Base-by-base conservation (phyloP, 768 basidiomycete species). In the Suillus discolor region DNA sequence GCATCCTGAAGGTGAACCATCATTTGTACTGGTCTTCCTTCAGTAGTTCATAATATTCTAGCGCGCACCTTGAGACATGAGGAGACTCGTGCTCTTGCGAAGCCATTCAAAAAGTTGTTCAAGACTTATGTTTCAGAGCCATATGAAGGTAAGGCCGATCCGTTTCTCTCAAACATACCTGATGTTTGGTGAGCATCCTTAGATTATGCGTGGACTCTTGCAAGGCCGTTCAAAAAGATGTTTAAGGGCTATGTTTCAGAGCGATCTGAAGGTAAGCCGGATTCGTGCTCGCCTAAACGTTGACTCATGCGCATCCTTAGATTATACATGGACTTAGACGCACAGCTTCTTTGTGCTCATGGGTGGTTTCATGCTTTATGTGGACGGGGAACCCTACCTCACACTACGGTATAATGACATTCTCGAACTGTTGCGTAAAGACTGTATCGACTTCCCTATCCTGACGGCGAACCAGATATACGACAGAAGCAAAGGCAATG, bases 401-500 rank as follows among this genome's bases (percentile, higher is more conserved):
- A 65, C 62, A 25, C 68, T 54, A 9, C 25, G 4, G 16, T n/a
- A 31, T 23, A 3, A 64, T 5, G 20, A 59, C 3, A 45, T 42
- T 2, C 18, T 28, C 53, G 16, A 13, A 3, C 63, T 9, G 39
- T n/a, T 34, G 39, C 3, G 20, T 2, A 8, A 2, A 0, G 18
- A 18, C 1, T 23, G 4, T 47, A 64, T 55, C 28, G 47, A 41
- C n/a, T 42, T 49, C 51, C 54, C 25, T 59, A 59, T 6, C 7
- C n/a, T 71, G 25, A 45, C 65, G 6, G 64, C 67, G 12, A 51
- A 39, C 15, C 66, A 68, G 6, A 73, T 77, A 53, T 18, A n/a
- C 23, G 72, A 76, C 62, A 68, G 62, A 31, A 73, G 71, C 69
- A 81, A 81, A 67, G 77, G 75, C 5, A 75, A 80, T 59, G 63